phyloP scores from a whole-genome alignment of 2,329 filamentous ascomycete species.

The Cladophialophora carrionii region DNA sequence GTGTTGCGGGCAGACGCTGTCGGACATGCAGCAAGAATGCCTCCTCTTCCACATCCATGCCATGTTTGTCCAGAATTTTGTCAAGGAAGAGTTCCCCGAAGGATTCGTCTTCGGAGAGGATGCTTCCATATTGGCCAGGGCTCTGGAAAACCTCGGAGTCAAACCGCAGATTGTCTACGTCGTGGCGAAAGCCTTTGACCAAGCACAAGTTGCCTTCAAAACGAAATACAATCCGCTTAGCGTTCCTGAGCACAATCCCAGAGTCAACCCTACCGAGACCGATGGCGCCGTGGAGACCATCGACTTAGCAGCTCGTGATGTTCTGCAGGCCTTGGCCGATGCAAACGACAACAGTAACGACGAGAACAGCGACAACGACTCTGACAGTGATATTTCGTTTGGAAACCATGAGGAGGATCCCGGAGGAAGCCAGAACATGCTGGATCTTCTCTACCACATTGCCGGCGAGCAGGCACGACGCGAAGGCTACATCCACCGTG shows the following conservation, averaged over 20 bases:
- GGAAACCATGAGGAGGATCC: slow-evolving; percentile 45
- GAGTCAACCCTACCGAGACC: slow-evolving; percentile 9
- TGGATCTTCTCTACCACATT: slow-evolving; percentile 85
- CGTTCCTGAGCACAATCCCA: slow-evolving; percentile 5
- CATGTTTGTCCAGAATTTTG: slow-evolving; percentile 34
- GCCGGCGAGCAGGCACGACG: slow-evolving; percentile 88
- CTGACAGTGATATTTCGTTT: slow-evolving; percentile 49
- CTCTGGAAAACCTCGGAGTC: slow-evolving; percentile 19
- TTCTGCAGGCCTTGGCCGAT: slow-evolving; percentile 37
- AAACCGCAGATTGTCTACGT: slow-evolving; percentile 20
- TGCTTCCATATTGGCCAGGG: slow-evolving; percentile 21
- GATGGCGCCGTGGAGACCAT: slow-evolving; percentile 22
- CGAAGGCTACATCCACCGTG: slow-evolving; percentile 88
- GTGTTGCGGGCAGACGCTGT: slow-evolving; percentile 15
- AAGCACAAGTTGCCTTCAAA: slow-evolving; percentile 12
- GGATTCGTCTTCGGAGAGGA: slow-evolving; percentile 36
- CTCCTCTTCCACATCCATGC: slow-evolving; percentile 33
- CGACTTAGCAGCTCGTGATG: slow-evolving; percentile 27
- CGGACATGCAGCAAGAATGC: slow-evolving; percentile 20
- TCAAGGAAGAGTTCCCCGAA: slow-evolving; percentile 34
- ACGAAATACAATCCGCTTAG: slow-evolving; percentile 23
- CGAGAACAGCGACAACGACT: slow-evolving; percentile 45
- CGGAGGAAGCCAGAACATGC: slow-evolving; percentile 72
- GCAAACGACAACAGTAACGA: slow-evolving; percentile 38
- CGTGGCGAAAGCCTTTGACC: slow-evolving; percentile 25